Evolutionary conservation across 345 rosid species (phyloP), one percentile per base, ranked within the genome.

Genomic region (Camelina laxa): DNA sequence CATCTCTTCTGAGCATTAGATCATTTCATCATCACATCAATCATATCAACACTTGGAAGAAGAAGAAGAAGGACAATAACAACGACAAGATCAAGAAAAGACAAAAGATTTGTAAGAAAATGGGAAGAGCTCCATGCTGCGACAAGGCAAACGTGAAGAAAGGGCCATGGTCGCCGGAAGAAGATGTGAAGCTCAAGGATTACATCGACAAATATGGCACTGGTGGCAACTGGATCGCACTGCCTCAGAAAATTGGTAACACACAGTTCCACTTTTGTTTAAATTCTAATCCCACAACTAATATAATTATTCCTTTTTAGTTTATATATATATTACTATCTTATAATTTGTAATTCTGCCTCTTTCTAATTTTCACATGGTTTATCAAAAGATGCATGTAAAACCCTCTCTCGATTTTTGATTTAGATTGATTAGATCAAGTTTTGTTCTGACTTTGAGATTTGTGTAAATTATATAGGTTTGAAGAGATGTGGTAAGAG

Each of bases 51-150:
- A 70, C 44, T 41, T 58, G 16, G 65, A 54, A 60, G 67, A 27
- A 70, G 21, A 73, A 27, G 65, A 54, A 60, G 71, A 38, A 68
- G 2, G 35, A 4, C 36, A 53, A 20, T 10, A 57, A 16, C 63
- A 59, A 1, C 11, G 42, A 55, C 16, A 27, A 27, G 36, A 77
- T 31, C 66, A 64, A 65, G 69, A 57, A 58, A 72, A 66, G 41
- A 57, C 68, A 64, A 67, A 20, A 47, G 39, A 64, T 27, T 38
- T 39, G 56, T 49, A 42, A 59, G 65, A 60, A 82, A 65, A 93
- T 91, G 97, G 97, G 98, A 64, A 83, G 98, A 82, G 98, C 98
- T 74, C 98, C 98, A 30, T 93, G 98, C 56, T 93, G 98, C 65
- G 98, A 93, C 78, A 93, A 93, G 83, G 86, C 85, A 60, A 93